Conservation (phyloP, 2,329 filamentous ascomycete genomes). For the Colletotrichum sp. region DNA sequence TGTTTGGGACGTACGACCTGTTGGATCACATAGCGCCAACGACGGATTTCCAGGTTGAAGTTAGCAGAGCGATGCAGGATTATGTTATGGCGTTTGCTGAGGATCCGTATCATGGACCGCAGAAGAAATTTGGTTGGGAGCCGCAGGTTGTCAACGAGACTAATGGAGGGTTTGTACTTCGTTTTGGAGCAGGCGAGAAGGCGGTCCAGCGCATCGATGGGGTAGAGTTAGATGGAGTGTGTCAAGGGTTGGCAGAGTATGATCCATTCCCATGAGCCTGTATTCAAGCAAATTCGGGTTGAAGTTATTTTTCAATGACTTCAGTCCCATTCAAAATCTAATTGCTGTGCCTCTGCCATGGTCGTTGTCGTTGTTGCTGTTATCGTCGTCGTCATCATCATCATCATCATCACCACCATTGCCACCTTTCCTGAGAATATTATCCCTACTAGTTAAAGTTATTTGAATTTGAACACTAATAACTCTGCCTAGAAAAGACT, state of each 20-base stretch:
- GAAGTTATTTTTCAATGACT: accelerated
- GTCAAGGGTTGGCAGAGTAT: conserved; percentile 10
- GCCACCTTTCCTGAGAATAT: not conserved
- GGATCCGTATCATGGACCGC: conserved; percentile 28
- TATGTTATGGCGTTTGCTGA: conserved; percentile 28
- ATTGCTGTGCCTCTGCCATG: accelerated
- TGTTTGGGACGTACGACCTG: conserved; percentile 41
- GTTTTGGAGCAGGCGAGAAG: conserved; percentile 25
- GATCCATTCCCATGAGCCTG: conserved; percentile 12
- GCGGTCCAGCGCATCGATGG: conserved; percentile 18
- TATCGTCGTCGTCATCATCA: not conserved
- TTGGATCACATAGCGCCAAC: conserved; percentile 26
- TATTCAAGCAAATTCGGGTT: not conserved
- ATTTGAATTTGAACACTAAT: not conserved
- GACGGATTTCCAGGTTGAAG: conserved; percentile 27
- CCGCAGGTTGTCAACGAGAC: conserved; percentile 24
- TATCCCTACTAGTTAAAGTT: not conserved
- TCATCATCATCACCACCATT: not conserved
- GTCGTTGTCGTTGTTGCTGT: not conserved
- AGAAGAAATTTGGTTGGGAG: conserved; percentile 24
- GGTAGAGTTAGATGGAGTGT: conserved; percentile 21
- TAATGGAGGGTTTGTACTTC: conserved; percentile 13
- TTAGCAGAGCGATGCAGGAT: conserved; percentile 31
- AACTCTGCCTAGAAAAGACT: not conserved
- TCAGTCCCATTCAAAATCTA: accelerated